Evolutionary conservation across 1,139 yeast species (phyloP).

Genomic region (Blastobotrys buckinghamii): DNA sequence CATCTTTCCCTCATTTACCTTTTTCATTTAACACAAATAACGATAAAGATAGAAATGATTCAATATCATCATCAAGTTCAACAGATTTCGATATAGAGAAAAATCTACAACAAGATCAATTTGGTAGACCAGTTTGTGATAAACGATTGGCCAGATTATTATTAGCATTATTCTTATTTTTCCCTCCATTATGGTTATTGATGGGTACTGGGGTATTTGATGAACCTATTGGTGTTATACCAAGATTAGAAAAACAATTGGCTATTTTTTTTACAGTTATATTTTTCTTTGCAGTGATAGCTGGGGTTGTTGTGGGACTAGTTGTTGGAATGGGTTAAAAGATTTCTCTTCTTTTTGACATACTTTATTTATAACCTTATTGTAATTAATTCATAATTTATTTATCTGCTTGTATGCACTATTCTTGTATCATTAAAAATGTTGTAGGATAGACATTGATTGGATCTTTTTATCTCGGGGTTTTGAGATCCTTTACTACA

Average conservation of each 20-base stretch:
- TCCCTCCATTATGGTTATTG: constrained; percentile 37
- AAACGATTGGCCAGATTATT: constrained; percentile 15
- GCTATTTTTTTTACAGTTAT: constrained; percentile 25
- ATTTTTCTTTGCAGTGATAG: constrained; percentile 27
- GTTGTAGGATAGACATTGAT: too few relatives aligned
- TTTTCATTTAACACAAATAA: neutral
- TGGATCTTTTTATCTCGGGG: too few relatives aligned
- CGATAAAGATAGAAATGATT: neutral
- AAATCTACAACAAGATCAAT: constrained; percentile 6
- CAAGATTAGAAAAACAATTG: constrained; percentile 26
- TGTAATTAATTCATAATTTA: neutral
- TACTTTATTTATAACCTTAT: neutral
- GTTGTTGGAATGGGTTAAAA: constrained; percentile 10
- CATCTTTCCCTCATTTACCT: constrained; percentile 6
- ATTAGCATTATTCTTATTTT: constrained; percentile 24
- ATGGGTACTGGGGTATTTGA: constrained; percentile 35
- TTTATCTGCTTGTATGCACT: neutral
- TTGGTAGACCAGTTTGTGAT: constrained; percentile 18
- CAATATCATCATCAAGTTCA: neutral
- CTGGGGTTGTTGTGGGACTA: constrained; percentile 28
- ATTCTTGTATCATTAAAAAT: too few relatives aligned
- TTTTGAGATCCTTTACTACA: too few relatives aligned
- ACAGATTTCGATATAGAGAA: constrained; percentile 7
- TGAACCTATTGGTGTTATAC: constrained; percentile 29
- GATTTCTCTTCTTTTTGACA: neutral